Conservation (phyloP, 1,139 yeast genomes). For the Suhomyces anneliseae region DNA sequence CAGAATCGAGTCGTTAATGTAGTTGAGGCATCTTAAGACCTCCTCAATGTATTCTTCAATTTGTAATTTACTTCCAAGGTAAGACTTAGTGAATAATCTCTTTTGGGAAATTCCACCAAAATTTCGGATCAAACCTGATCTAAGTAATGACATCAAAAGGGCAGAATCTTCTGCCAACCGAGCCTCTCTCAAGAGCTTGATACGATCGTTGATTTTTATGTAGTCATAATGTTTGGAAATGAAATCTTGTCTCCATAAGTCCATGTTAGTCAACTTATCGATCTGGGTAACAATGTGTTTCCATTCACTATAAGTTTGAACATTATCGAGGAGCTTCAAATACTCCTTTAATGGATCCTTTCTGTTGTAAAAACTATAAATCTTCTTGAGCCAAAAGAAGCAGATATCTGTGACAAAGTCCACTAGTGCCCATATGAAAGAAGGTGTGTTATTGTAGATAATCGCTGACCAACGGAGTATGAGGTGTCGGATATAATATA, state of each 20-base stretch:
- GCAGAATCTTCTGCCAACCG: slow-evolving; percentile 58
- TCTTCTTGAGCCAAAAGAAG: slow-evolving; percentile 55
- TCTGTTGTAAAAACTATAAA: slow-evolving; percentile 38
- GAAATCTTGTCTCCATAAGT: slow-evolving; percentile 84
- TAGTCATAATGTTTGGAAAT: slow-evolving; percentile 83
- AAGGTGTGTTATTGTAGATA: slow-evolving; percentile 53
- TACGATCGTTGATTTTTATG: slow-evolving; percentile 71
- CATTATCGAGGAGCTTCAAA: slow-evolving; percentile 40
- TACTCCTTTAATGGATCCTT: slow-evolving; percentile 44
- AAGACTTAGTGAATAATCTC: slow-evolving; percentile 74
- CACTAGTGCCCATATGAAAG: slow-evolving; percentile 59
- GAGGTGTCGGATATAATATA: not conserved
- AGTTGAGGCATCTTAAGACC: slow-evolving; percentile 68
- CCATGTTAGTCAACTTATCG: slow-evolving; percentile 67
- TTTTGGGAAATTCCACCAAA: slow-evolving; percentile 89
- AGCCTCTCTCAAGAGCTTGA: slow-evolving; percentile 62
- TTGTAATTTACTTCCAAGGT: slow-evolving; percentile 81
- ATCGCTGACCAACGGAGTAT: not conserved
- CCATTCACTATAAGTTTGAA: slow-evolving; percentile 61
- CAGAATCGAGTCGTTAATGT: slow-evolving; percentile 42
- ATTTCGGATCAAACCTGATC: slow-evolving; percentile 84
- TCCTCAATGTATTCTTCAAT: slow-evolving; percentile 86
- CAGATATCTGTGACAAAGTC: slow-evolving; percentile 60
- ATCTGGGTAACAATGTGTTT: slow-evolving; percentile 55
- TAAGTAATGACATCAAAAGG: slow-evolving; percentile 62